Conservation (phyloP, 805 yeast species). For the Candida pini region DNA sequence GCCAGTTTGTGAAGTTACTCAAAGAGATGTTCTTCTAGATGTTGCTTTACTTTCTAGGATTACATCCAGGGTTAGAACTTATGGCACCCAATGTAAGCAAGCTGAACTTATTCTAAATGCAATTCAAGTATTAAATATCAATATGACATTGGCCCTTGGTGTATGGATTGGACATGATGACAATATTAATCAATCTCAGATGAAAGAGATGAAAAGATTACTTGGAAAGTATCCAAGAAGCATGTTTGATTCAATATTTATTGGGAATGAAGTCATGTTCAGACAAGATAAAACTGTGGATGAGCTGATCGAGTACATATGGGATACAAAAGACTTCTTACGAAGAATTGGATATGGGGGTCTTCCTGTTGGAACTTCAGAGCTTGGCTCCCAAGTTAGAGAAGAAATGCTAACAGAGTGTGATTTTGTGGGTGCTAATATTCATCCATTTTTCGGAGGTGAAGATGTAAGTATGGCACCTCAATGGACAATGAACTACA, state of each 20-base stretch:
- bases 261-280: constrained; percentile 61
- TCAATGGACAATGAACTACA: constrained; percentile 47
- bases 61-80: constrained; percentile 51
- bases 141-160: constrained; percentile 56
- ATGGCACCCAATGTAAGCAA: constrained; percentile 60
- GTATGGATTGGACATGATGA: constrained; percentile 53
- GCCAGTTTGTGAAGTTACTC: constrained; percentile 48
- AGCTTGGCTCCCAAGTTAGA: constrained; percentile 44
- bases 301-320: constrained; percentile 37
- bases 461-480: constrained; percentile 40
- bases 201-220: constrained; percentile 37
- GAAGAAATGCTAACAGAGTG: constrained; percentile 34
- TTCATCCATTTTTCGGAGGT: constrained; percentile 68
- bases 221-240: constrained; percentile 38
- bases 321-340: constrained; percentile 34
- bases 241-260: constrained; percentile 44
- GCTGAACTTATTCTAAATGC: constrained; percentile 47
- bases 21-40: constrained; percentile 49
- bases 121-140: constrained; percentile 41
- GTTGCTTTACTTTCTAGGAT: constrained; percentile 51
- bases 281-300: constrained; percentile 40
- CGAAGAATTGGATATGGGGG: constrained; percentile 28
- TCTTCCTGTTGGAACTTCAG: constrained; percentile 59
- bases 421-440: constrained; percentile 57
- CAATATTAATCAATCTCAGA: constrained; percentile 39